Conservation (phyloP, 805 yeast genomes). For the Cyberlindnera maritima region DNA sequence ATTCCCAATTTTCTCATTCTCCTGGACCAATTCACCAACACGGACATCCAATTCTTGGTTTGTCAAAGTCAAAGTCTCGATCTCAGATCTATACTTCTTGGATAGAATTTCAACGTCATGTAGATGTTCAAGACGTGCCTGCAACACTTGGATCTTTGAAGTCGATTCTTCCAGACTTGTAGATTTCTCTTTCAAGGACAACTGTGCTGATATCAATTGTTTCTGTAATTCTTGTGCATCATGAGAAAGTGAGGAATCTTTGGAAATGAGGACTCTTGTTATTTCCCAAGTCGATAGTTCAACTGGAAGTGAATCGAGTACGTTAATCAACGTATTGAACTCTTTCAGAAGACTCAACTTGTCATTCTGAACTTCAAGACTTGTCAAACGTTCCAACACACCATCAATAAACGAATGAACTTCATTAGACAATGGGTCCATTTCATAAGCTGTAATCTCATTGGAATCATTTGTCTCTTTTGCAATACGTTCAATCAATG, state of each 20-base stretch:
- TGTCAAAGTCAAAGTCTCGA: slow-evolving; percentile 14
- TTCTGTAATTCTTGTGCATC: neutral
- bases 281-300: neutral
- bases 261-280: neutral
- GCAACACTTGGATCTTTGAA: slow-evolving; percentile 43
- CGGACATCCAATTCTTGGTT: slow-evolving; percentile 15
- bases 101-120: slow-evolving; percentile 30
- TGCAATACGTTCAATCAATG: neutral
- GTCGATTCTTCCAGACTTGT: slow-evolving; percentile 39
- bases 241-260: neutral
- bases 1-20: slow-evolving; percentile 25
- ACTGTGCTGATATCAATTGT: neutral
- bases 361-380: slow-evolving; percentile 2
- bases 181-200: neutral
- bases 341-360: neutral
- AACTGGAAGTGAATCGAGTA: neutral
- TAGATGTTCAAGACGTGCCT: slow-evolving; percentile 39
- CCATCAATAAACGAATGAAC: neutral
- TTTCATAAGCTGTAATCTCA: slow-evolving; percentile 1
- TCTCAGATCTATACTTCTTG: slow-evolving; percentile 24
- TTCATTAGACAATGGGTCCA: neutral
- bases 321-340: neutral
- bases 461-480: neutral
- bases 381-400: neutral
- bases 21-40: slow-evolving; percentile 18